A percentile compares a stretch with the other conserved stretches of the same genome.
These are phyloP conservation scores for Tardiomyces digboiensis DNA, from an alignment of 1,139 yeast genomes.

Conservation along the genomic window DNA sequence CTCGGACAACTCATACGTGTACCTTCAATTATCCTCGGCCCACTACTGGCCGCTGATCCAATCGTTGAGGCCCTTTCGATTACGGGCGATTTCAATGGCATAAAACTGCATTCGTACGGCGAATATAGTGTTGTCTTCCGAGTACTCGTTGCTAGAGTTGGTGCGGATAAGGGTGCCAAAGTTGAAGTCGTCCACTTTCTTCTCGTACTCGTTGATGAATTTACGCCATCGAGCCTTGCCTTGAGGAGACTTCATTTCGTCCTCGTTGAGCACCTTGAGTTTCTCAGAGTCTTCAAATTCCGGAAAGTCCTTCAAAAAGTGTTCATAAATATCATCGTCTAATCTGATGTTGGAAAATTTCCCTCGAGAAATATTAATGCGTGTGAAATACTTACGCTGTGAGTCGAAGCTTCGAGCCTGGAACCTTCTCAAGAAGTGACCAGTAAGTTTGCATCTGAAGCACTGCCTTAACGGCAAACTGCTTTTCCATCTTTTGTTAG, in stretches of 20 bases:
- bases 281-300: constrained; percentile 57
- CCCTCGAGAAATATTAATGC: constrained; percentile 52
- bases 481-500: constrained; percentile 59
- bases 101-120: constrained; percentile 91
- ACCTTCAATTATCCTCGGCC: too few species aligned
- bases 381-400: constrained; percentile 79
- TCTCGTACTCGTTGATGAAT: constrained; percentile 76
- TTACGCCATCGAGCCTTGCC: constrained; percentile 92
- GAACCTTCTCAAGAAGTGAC: constrained; percentile 61
- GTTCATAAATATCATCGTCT: constrained; percentile 76
- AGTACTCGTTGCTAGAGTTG: constrained; percentile 62
- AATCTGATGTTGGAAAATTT: constrained; percentile 46
- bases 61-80: constrained; percentile 83
- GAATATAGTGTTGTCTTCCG: constrained; percentile 77
- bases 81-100: constrained; percentile 92
- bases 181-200: constrained; percentile 71
- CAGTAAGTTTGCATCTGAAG: constrained; percentile 91
- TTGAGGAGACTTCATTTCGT: constrained; percentile 64
- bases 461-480: constrained; percentile 97
- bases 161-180: constrained; percentile 89
- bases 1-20: too few species aligned
- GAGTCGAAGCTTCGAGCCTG: constrained; percentile 70
- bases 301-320: constrained; percentile 69
- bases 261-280: constrained; percentile 56
- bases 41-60: constrained; percentile 46